Conservation (phyloP, 176 grass and related monocot species). For the Oryza glumipatula region DNA sequence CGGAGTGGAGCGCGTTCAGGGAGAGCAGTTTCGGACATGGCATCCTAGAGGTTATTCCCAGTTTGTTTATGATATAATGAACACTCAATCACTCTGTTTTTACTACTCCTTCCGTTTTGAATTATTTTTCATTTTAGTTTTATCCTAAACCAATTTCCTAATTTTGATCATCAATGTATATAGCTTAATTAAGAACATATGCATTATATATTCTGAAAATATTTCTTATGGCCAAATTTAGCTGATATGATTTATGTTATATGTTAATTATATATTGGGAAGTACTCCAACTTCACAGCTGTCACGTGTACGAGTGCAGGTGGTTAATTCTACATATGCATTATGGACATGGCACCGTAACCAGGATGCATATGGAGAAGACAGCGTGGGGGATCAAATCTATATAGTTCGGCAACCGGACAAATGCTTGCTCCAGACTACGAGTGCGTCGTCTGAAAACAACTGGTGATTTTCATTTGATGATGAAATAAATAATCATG, state of each 20-base stretch:
- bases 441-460: conserved; percentile 7
- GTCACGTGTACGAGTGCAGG: conserved; percentile 42
- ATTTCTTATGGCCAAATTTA: no score
- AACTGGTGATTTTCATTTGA: conserved; percentile 43
- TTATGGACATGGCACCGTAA: conserved; percentile 98
- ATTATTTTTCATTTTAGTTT: no score
- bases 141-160: no score
- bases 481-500: background rate
- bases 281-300: background rate
- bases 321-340: conserved; percentile 89
- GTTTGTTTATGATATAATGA: background rate
- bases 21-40: conserved; percentile 98
- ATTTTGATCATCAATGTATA: no score
- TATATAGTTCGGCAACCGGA: conserved; percentile 86
- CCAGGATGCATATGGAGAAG: conserved; percentile 70
- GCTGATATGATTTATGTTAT: background rate
- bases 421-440: conserved; percentile 46
- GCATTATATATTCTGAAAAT: no score
- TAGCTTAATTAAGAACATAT: no score
- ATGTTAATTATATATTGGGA: background rate
- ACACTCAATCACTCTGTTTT: background rate
- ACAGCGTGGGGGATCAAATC: conserved; percentile 76
- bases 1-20: conserved; percentile 86
- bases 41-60: conserved; percentile 64
- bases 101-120: background rate